Conservation (phyloP, 495 filamentous ascomycete species). For the Corynascus novoguineensis region DNA sequence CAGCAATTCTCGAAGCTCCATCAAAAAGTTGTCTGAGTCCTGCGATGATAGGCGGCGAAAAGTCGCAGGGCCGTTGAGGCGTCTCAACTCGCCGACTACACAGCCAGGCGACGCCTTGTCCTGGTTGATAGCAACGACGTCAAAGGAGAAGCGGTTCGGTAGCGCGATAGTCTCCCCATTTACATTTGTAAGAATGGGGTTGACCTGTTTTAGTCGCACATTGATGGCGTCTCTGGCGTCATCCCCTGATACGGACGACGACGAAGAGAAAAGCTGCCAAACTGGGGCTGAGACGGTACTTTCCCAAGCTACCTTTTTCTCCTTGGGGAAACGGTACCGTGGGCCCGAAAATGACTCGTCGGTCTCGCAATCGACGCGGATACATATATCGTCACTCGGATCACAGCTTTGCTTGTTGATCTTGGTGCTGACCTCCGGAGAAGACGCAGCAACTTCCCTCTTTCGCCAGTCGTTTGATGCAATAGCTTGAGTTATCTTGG, state of each 20-base stretch:
- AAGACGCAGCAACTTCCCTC: slow-evolving; percentile 11
- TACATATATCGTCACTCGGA: slow-evolving; percentile 5
- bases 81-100: slow-evolving; percentile 15
- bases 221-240: slow-evolving; percentile 5
- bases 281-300: slow-evolving; percentile 20
- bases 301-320: slow-evolving; percentile 20
- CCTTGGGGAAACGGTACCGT: slow-evolving; percentile 9
- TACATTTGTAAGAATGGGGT: slow-evolving; percentile 20
- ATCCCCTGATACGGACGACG: neutral
- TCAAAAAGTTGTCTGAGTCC: neutral
- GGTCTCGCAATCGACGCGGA: slow-evolving; percentile 8
- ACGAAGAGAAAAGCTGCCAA: neutral
- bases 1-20: slow-evolving; percentile 6
- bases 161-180: slow-evolving; percentile 23
- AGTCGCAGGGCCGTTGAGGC: neutral
- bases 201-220: slow-evolving; percentile 19
- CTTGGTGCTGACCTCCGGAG: neutral
- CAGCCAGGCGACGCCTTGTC: neutral
- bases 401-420: slow-evolving; percentile 2
- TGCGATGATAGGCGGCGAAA: slow-evolving; percentile 8
- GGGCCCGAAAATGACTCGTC: slow-evolving; percentile 5
- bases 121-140: slow-evolving; percentile 14
- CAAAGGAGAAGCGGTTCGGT: slow-evolving; percentile 25
- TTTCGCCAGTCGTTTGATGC: slow-evolving; percentile 30
- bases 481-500: slow-evolving; percentile 22